A percentile compares a stretch with the other conserved stretches of the same genome.
Evolutionary conservation across 208 protist species (phyloP).

Genomic region (Tritrichomonas musculus): DNA sequence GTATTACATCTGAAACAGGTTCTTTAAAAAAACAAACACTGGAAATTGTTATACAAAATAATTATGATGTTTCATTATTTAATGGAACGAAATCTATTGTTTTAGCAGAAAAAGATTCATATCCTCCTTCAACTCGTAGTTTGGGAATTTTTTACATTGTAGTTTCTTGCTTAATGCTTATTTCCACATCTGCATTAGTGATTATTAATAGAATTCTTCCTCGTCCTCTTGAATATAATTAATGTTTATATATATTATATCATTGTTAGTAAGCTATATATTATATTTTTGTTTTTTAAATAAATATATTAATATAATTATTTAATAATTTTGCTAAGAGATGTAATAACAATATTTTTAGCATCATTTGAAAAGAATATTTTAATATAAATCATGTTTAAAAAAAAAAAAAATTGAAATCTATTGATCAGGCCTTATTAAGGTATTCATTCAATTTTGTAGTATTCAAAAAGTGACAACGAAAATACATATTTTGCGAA

Average conservation of each 20-base stretch:
- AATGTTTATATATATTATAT: not conserved
- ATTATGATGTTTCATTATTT: not conserved
- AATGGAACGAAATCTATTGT: not conserved
- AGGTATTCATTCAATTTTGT: too few relatives aligned
- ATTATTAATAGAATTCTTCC: not conserved
- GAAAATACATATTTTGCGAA: too few relatives aligned
- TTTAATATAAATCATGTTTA: not conserved
- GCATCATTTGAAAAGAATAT: not conserved
- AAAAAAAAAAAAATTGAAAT: not conserved
- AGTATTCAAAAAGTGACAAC: too few relatives aligned
- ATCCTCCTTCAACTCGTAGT: not conserved
- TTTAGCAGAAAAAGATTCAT: not conserved
- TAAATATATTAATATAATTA: not conserved
- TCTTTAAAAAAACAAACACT: not conserved
- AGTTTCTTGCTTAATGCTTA: not conserved
- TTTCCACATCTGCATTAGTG: not conserved
- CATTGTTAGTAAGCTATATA: not conserved
- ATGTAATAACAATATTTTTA: not conserved
- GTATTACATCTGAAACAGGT: not conserved
- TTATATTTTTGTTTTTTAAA: not conserved
- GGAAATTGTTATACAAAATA: not conserved
- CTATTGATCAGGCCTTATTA: too few relatives aligned
- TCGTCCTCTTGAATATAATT: not conserved
- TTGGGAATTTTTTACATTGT: slow-evolving; percentile 4
- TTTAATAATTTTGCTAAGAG: not conserved